Base-by-base conservation (phyloP, 2,329 filamentous ascomycete genomes). In the Trichothecium sympodiale region DNA sequence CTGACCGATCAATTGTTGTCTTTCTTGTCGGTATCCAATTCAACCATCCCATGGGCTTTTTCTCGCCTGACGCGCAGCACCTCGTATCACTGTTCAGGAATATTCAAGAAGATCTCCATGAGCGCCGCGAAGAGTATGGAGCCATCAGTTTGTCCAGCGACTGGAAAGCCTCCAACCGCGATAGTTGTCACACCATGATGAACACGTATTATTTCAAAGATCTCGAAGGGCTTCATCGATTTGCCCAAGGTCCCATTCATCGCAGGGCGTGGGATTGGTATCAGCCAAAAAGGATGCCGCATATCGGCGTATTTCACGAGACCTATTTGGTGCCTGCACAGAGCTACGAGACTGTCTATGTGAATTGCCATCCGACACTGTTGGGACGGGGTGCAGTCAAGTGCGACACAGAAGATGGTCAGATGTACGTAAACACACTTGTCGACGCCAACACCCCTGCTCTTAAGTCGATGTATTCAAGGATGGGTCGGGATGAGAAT, bases 221-320 rank as follows among this genome's bases (percentile, higher is more conserved):
- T 37, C 38, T 66, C 13, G 65, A 65, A 29, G 60, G 61, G 12
- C 46, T 77, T 13, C 62, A 75, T 46, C 52, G 50, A 13, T 77
- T 71, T 42, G 71, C 72, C 2, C 64, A 72, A 35, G 59, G 58
- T 31, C 46, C 56, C 6, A 37, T 64, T 8, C 73, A 77, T 45
- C 58, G 62, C 10, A 49, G 58, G 27, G 62, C 51, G 1, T 71
- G 67, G 69, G 59, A 66, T 17, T 74, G 64, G 62, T 70, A 62
- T 49, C 57, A 60, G 36, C 50, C 46, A 34, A 49, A 47, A 31
- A 46, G 59, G 17, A 41, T 54, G 29, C 44, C 47, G 17, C 57
- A 70, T 41, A 45, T 75, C 17, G 60, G 61, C 5, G 65, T 75
- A 42, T 74, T 59, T 40, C 72, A 77, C 46, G 72, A 77, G 59